phyloP scores from a whole-genome alignment of 352 stramenopile genomes.

The Pythium insidiosum region DNA sequence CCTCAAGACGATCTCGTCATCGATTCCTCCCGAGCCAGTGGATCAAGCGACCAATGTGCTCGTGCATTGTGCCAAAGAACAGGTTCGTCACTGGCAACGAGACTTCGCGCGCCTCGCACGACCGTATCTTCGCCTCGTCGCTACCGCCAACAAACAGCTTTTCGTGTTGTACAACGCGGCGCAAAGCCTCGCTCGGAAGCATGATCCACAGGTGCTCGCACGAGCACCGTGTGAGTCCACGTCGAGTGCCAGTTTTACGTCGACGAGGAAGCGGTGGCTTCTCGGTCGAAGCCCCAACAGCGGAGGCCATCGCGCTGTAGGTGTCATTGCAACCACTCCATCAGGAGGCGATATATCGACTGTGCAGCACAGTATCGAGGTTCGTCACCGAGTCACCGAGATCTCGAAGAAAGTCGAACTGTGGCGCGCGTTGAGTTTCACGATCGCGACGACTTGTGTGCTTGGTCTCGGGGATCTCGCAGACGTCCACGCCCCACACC shows the following conservation, averaged over 20 bases:
- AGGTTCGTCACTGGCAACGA: conserved; percentile 7
- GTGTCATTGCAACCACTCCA: background rate
- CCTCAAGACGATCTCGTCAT: conserved; percentile 2
- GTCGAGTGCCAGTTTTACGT: background rate
- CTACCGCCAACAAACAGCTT: conserved; percentile 19
- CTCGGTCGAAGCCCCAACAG: background rate
- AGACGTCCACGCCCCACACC: background rate
- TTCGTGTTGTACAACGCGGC: conserved; percentile 23
- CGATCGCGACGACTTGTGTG: conserved; percentile 19
- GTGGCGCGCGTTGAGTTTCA: conserved; percentile 21
- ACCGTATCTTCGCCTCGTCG: conserved; percentile 13
- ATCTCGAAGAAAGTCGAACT: conserved; percentile 34
- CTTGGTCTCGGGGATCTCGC: conserved; percentile 15
- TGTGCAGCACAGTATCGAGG: conserved; percentile 22
- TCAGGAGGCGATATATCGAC: conserved; percentile 3
- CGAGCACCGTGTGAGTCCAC: too few species aligned
- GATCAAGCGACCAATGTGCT: conserved; percentile 8
- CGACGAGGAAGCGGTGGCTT: conserved; percentile 1
- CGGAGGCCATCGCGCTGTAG: background rate
- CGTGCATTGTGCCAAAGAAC: conserved; percentile 12
- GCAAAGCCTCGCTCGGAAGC: conserved; percentile 8
- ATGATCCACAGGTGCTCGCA: background rate
- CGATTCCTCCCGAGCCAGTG: background rate
- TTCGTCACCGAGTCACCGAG: conserved; percentile 20
- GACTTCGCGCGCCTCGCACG: conserved; percentile 9